Conservation (phyloP, 2,329 filamentous ascomycete genomes). For the Xylaria sp. region DNA sequence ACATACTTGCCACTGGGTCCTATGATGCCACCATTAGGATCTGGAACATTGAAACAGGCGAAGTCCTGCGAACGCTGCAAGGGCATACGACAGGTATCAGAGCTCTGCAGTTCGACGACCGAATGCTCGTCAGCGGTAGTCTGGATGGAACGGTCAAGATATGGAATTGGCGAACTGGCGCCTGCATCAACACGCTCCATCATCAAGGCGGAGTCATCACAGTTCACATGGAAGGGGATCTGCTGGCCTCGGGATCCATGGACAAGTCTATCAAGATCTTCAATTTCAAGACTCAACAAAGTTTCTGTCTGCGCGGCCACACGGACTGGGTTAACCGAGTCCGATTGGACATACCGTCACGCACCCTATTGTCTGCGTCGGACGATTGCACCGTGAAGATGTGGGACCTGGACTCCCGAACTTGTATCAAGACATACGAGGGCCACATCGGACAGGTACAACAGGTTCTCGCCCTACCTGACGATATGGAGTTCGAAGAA, state of each 20-base stretch:
- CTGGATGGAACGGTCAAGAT: conserved; percentile 83
- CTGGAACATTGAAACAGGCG: conserved; percentile 86
- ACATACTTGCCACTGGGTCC: conserved; percentile 85
- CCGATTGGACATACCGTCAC: conserved; percentile 72
- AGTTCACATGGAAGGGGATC: conserved; percentile 78
- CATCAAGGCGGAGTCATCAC: conserved; percentile 80
- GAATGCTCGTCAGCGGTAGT: conserved; percentile 83
- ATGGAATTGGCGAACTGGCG: conserved; percentile 94
- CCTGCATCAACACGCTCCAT: conserved; percentile 73
- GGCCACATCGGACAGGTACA: conserved; percentile 95
- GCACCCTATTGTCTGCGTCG: conserved; percentile 85
- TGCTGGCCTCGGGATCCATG: conserved; percentile 82
- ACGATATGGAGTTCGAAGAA: conserved; percentile 86
- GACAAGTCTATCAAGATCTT: conserved; percentile 89
- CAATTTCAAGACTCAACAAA: conserved; percentile 80
- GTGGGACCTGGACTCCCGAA: conserved; percentile 84
- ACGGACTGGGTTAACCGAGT: conserved; percentile 97
- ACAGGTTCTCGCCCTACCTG: conserved; percentile 76
- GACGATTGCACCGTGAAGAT: conserved; percentile 89
- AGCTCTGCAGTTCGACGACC: conserved; percentile 87
- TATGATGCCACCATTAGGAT: conserved; percentile 95
- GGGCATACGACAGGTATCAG: conserved; percentile 82
- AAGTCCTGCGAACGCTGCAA: conserved; percentile 75
- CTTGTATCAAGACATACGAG: conserved; percentile 71
- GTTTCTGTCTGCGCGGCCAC: conserved; percentile 76